Conservation (phyloP, 345 rosid species). For the Citrus reticulata region DNA sequence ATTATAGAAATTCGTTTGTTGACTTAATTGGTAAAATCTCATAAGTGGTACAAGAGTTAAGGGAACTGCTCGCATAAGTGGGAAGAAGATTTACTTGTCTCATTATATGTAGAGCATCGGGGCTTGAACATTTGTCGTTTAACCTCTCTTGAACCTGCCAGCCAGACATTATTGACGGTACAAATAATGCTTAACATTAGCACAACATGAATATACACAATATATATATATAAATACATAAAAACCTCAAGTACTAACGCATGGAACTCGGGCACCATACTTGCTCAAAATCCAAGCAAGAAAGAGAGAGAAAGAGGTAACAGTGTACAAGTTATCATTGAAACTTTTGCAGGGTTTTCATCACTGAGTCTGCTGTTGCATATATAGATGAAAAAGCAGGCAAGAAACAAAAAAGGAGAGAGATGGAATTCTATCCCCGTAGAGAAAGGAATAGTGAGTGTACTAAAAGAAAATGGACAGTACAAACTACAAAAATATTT, state of each 20-base stretch:
- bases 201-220: neutral
- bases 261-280: neutral
- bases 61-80: neutral
- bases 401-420: neutral
- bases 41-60: neutral
- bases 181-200: neutral
- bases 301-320: conserved; percentile 3
- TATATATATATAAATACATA: too few species aligned
- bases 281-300: neutral
- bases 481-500: neutral
- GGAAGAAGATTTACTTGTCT: neutral
- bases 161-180: too few species aligned
- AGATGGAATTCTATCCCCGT: neutral
- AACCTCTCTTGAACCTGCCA: neutral
- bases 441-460: neutral
- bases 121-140: neutral
- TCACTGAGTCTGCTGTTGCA: conserved; percentile 31
- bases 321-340: conserved; percentile 23
- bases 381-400: conserved; percentile 1
- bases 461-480: neutral
- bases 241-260: neutral
- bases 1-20: neutral
- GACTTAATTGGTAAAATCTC: neutral
- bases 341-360: conserved; percentile 33
- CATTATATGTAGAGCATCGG: neutral